Percentiles rank a stretch among this genome's conserved stretches.
Evolutionary conservation across 106 monocot genomes (phyloP).

Genomic region (Dendrobium huoshanense): DNA sequence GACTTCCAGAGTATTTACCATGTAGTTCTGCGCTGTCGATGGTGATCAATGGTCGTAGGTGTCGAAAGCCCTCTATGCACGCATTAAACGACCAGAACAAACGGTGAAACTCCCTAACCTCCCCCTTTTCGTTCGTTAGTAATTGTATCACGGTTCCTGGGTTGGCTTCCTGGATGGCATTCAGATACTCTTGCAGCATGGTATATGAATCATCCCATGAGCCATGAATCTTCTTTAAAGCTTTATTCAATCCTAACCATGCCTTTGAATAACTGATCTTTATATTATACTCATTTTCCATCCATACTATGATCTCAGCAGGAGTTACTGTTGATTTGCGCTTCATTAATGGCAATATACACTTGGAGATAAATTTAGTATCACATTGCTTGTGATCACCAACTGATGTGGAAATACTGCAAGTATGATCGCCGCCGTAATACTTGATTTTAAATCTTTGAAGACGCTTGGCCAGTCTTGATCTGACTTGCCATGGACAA

Average conservation of each 20-base stretch:
- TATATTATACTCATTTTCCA: neutral
- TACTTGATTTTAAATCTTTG: slow-evolving; percentile 6
- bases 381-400: slow-evolving; percentile 9
- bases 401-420: neutral
- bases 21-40: slow-evolving; percentile 6
- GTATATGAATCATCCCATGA: slow-evolving; percentile 5
- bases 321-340: slow-evolving; percentile 2
- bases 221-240: slow-evolving; percentile 7
- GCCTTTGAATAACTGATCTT: slow-evolving; percentile 8
- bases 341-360: neutral
- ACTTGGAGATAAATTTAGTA: neutral
- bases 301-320: slow-evolving; percentile 1
- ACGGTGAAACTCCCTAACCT: slow-evolving; percentile 1
- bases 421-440: neutral
- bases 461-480: neutral
- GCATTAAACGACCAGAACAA: slow-evolving; percentile 2
- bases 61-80: neutral
- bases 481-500: slow-evolving; percentile 4
- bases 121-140: slow-evolving; percentile 2
- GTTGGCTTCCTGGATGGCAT: neutral
- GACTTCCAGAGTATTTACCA: slow-evolving; percentile 1
- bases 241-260: slow-evolving; percentile 2
- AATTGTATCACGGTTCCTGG: neutral
- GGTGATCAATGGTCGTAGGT: neutral
- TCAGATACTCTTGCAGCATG: slow-evolving; percentile 1